Evolutionary conservation across 768 basidiomycete genomes (phyloP).

Genomic region (Podaxis sp.): DNA sequence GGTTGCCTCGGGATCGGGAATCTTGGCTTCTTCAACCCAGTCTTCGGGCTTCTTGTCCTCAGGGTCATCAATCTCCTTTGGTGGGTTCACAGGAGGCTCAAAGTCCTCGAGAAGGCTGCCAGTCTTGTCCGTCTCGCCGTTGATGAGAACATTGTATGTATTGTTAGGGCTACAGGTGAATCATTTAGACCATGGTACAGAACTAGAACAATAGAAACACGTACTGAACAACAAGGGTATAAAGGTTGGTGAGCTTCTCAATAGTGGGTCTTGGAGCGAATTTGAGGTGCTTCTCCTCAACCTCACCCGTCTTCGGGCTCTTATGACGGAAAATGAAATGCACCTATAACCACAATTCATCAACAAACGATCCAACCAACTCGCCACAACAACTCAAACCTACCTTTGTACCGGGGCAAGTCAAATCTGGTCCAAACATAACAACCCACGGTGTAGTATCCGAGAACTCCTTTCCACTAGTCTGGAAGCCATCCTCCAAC

Average conservation of each 20-base stretch:
- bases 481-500: conserved; percentile 91
- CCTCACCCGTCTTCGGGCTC: conserved; percentile 89
- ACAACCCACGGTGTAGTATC: conserved; percentile 93
- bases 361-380: neutral
- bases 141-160: conserved; percentile 89
- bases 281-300: conserved; percentile 95
- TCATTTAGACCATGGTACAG: neutral
- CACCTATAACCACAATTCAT: conserved; percentile 49
- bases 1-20: conserved; percentile 78
- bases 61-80: conserved; percentile 91
- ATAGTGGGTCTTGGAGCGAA: conserved; percentile 81
- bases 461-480: conserved; percentile 88
- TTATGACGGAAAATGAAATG: conserved; percentile 99
- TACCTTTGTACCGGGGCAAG: conserved; percentile 90
- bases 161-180: conserved; percentile 72
- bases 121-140: conserved; percentile 76
- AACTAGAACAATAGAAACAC: conserved; percentile 28
- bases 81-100: conserved; percentile 88
- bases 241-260: conserved; percentile 89
- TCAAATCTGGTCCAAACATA: conserved; percentile 98
- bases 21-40: conserved; percentile 92
- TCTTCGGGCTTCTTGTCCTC: conserved; percentile 85
- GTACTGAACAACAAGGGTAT: conserved; percentile 91
- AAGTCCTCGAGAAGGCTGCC: conserved; percentile 94
- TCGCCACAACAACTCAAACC: conserved; percentile 11